A percentile compares a stretch with the other conserved stretches of the same genome.
Evolutionary conservation across 2,329 filamentous ascomycete species (phyloP).

Genomic region (Teratosphaeriaceae sp.): DNA sequence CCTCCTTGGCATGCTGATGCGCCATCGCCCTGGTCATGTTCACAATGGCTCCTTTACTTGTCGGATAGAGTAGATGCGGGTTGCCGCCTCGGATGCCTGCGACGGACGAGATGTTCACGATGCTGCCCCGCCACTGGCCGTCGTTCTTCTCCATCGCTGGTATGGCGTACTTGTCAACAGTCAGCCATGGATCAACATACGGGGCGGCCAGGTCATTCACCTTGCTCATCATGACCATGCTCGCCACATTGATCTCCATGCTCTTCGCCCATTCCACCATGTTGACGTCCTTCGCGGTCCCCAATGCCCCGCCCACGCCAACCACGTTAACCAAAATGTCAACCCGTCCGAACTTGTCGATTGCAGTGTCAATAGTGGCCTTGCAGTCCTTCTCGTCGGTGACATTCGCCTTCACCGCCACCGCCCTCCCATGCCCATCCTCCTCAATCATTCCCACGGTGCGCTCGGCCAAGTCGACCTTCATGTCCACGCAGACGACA

Average conservation of each 20-base stretch:
- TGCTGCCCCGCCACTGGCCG: conserved; percentile 42
- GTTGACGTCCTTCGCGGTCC: conserved; percentile 56
- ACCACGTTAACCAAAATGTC: conserved; percentile 62
- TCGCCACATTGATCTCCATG: conserved; percentile 56
- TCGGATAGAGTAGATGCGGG: conserved; percentile 49
- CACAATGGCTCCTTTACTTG: conserved; percentile 48
- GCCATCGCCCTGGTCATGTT: conserved; percentile 54
- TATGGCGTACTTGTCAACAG: conserved; percentile 54
- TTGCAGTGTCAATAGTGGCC: conserved; percentile 32
- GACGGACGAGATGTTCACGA: conserved; percentile 59
- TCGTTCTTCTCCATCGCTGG: conserved; percentile 53
- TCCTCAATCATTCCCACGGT: conserved; percentile 50
- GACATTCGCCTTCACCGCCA: conserved; percentile 49
- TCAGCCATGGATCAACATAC: background rate
- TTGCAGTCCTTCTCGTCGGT: conserved; percentile 48
- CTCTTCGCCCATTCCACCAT: conserved; percentile 51
- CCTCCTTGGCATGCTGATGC: conserved; percentile 44
- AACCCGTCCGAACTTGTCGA: conserved; percentile 48
- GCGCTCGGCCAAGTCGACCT: conserved; percentile 42
- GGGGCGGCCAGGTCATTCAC: background rate
- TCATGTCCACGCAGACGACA: conserved; percentile 54
- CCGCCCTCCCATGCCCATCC: conserved; percentile 31
- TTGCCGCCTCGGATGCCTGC: conserved; percentile 51
- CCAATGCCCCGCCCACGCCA: conserved; percentile 52
- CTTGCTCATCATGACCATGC: conserved; percentile 53